Evolutionary conservation across 2,329 filamentous ascomycete genomes (phyloP).

Genomic region (Arthrobotrys musiformis): DNA sequence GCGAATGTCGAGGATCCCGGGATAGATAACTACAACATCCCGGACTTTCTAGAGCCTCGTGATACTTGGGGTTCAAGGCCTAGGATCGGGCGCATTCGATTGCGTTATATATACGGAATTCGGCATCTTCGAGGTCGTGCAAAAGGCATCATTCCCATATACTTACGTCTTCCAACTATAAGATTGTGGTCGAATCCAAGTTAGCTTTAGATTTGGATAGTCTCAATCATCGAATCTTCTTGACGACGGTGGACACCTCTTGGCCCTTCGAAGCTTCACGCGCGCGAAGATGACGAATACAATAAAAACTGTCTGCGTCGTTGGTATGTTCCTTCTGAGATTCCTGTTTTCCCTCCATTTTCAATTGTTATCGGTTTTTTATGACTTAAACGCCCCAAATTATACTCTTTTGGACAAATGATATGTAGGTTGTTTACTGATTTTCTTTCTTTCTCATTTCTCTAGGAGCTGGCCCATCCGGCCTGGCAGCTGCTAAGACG

Average conservation of each 20-base stretch:
- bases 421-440: background rate
- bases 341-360: too few relatives aligned
- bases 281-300: conserved; percentile 58
- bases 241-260: too few relatives aligned
- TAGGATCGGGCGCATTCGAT: too few relatives aligned
- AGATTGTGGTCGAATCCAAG: background rate
- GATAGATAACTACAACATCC: too few relatives aligned
- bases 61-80: background rate
- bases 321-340: conserved; percentile 63
- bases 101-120: background rate
- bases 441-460: background rate
- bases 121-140: background rate
- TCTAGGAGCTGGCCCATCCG: conserved; percentile 75
- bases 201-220: background rate
- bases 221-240: background rate
- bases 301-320: conserved; percentile 68
- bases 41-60: background rate
- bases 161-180: too few relatives aligned
- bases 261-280: background rate
- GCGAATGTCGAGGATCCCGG: background rate
- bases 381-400: background rate
- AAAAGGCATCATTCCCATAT: background rate
- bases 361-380: too few relatives aligned
- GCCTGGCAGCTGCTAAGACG: conserved; percentile 77
- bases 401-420: too few relatives aligned